Evolutionary conservation across 768 basidiomycete genomes (phyloP), one percentile per base, ranked within the genome.

Genomic region (Trametes elegans): DNA sequence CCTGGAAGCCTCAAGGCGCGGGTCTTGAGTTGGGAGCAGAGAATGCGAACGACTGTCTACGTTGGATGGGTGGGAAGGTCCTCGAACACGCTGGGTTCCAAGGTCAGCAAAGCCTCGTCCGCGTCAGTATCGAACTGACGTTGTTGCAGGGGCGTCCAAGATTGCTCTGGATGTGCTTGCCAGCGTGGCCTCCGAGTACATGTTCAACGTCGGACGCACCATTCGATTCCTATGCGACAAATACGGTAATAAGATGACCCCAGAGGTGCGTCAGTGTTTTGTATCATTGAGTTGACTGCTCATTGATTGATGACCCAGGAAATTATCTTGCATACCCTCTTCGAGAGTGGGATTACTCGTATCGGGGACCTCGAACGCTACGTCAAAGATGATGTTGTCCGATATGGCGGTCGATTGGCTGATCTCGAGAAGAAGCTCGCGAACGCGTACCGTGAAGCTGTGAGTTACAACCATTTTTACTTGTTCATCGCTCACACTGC

Each of bases 61-160:
- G 77, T 61, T 92, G 85, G 90, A 81, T 83, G 79, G 76, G 80
- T 21, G 72, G 74, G 49, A 93, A 90, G 73, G 77, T 96, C 46
- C 65, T 97, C 63, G 93, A 96, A 62, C 95, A 97, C 74, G 78
- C 80, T 43, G 94, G 94, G 2, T 97, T 97, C 65, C 95, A 97
- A 77, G 91, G 93, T 88, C 7, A 42, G 10, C 4, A 3, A 1
- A 18, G 19, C 47, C 8, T 5, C 9, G 7, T 19, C 7, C 18
- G 7, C 5, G 2, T 43, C 11, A 18, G 6, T 21, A 31, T 14
- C 24, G 28, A 10, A 44, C 21, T 29, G 35, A 6, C 11, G 7
- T 14, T 24, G 10, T 8, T 55, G 42, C 48, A 89, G 93, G 92
- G 40, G 69, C 90, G 11, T 88, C 91, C n/a, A 78, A 82, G 62